Conservation (phyloP, 2,329 filamentous ascomycete genomes). For the Phaeosphaeriaceae sp. region DNA sequence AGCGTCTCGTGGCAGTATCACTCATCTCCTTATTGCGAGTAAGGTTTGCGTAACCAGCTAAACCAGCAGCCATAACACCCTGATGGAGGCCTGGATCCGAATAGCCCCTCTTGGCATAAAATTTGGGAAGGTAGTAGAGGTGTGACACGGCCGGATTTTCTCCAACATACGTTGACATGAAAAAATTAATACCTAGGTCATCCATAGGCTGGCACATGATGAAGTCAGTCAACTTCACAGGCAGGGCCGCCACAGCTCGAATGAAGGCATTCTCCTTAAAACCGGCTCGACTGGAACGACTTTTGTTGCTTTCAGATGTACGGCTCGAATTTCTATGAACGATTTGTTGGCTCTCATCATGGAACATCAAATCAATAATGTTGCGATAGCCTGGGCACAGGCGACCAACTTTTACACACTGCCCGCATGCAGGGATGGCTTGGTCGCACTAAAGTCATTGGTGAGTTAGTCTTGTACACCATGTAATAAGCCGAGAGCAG, state of each 20-base stretch:
- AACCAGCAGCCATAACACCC: constrained; percentile 31
- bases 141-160: constrained; percentile 26
- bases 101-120: constrained; percentile 24
- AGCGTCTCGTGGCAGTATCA: constrained; percentile 23
- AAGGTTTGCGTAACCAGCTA: constrained; percentile 32
- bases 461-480: background rate
- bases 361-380: constrained; percentile 35
- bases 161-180: constrained; percentile 37
- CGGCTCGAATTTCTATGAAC: constrained; percentile 20
- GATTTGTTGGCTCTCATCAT: constrained; percentile 33
- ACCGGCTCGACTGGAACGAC: background rate
- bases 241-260: background rate
- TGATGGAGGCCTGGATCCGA: constrained; percentile 20
- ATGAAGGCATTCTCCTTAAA: background rate
- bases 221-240: constrained; percentile 23
- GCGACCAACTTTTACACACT: constrained; percentile 34
- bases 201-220: constrained; percentile 31
- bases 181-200: constrained; percentile 35
- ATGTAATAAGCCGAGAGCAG: background rate
- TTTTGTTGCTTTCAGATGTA: background rate
- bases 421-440: constrained; percentile 30
- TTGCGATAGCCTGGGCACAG: constrained; percentile 37
- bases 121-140: constrained; percentile 31
- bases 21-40: constrained; percentile 20
- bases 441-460: constrained; percentile 32